Conservation (phyloP, 2,329 filamentous ascomycete genomes). For the Clarireedia homoeocarpa region DNA sequence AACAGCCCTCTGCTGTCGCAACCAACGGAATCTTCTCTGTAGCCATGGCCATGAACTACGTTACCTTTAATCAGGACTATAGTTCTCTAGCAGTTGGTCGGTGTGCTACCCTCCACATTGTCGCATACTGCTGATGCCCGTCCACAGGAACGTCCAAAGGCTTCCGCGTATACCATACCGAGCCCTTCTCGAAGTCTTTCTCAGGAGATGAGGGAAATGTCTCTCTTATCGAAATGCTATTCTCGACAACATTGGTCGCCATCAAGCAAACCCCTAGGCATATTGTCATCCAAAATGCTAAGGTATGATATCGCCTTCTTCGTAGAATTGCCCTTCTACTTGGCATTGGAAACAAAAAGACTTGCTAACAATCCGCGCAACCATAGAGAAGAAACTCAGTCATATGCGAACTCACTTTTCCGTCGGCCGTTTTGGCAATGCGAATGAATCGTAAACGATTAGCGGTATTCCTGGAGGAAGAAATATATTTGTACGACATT, state of each 20-base stretch:
- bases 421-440: constrained; percentile 89
- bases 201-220: constrained; percentile 94
- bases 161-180: constrained; percentile 93
- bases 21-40: background rate
- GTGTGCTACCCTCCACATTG: constrained; percentile 27
- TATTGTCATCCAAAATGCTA: constrained; percentile 94
- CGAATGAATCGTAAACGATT: constrained; percentile 90
- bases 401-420: constrained; percentile 98
- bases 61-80: constrained; percentile 99
- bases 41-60: constrained; percentile 82
- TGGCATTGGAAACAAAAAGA: background rate
- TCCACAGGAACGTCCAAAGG: constrained; percentile 76
- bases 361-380: constrained; percentile 4
- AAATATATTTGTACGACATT: constrained; percentile 98
- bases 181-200: constrained; percentile 91
- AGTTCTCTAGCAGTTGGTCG: constrained; percentile 90
- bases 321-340: background rate
- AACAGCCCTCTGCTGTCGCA: background rate
- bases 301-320: constrained; percentile 44
- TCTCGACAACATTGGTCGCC: constrained; percentile 93
- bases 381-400: constrained; percentile 56
- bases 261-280: constrained; percentile 86
- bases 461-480: constrained; percentile 87
- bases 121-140: background rate
- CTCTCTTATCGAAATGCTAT: constrained; percentile 95